A percentile compares a stretch with the other conserved stretches of the same genome.
Evolutionary conservation across 495 filamentous ascomycete genomes (phyloP).

Genomic region (Achaetomiella virescens): DNA sequence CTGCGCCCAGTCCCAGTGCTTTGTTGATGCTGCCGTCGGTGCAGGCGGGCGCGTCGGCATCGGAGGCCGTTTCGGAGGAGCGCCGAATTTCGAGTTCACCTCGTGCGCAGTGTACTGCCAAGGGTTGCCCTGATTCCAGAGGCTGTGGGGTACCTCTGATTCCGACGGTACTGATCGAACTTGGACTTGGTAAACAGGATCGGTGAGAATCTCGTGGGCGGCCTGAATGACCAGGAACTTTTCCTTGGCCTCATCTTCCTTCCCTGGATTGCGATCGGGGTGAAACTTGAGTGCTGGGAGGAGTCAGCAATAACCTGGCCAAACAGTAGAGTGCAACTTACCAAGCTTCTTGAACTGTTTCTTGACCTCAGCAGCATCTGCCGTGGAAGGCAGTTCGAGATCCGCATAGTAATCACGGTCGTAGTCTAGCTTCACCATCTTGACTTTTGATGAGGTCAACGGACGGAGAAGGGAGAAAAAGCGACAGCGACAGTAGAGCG

Average conservation of each 20-base stretch:
- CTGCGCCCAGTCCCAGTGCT: conserved; percentile 25
- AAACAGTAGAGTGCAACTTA: conserved; percentile 29
- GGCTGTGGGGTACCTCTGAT: conserved; percentile 32
- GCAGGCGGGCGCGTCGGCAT: conserved; percentile 29
- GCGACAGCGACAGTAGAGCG: not conserved
- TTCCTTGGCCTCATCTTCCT: conserved; percentile 66
- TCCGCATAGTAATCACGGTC: conserved; percentile 82
- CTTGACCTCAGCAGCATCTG: conserved; percentile 67
- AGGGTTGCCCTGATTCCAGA: conserved; percentile 48
- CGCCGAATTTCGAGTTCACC: conserved; percentile 22
- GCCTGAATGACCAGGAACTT: conserved; percentile 82
- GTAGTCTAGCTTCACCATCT: conserved; percentile 70
- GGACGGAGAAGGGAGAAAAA: not conserved
- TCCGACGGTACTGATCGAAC: conserved; percentile 65
- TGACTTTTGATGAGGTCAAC: conserved; percentile 23
- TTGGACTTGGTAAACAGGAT: conserved; percentile 59
- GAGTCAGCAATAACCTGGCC: not conserved
- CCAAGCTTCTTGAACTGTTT: conserved; percentile 82
- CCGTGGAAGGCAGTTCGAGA: conserved; percentile 58
- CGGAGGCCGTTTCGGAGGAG: conserved; percentile 42
- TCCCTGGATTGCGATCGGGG: conserved; percentile 82
- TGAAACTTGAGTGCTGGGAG: conserved; percentile 71
- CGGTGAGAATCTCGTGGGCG: conserved; percentile 75
- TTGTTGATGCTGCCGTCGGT: conserved; percentile 11
- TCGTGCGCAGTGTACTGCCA: conserved; percentile 43